Conservation (phyloP, 768 basidiomycete genomes). For the Cystoderma amianthinum region DNA sequence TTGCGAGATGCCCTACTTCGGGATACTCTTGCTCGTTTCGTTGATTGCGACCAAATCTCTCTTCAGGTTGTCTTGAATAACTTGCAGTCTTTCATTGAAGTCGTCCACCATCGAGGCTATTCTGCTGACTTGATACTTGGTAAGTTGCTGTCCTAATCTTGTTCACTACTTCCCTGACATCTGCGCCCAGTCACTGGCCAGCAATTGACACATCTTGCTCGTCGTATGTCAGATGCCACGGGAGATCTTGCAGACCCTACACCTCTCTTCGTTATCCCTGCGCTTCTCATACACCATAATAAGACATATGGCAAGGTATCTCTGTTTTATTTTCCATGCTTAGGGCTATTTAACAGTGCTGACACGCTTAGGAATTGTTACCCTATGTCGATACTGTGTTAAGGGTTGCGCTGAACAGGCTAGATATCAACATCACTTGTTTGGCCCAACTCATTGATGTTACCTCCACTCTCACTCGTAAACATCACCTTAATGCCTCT, state of each 20-base stretch:
- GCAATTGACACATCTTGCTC: constrained; percentile 43
- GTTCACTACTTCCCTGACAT: constrained; percentile 4
- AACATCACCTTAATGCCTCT: constrained; percentile 17
- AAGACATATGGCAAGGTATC: constrained; percentile 31
- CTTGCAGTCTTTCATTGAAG: constrained; percentile 47
- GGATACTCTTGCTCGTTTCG: constrained; percentile 40
- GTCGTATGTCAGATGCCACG: constrained; percentile 51
- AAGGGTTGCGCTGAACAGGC: constrained; percentile 43
- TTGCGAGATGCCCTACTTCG: constrained; percentile 48
- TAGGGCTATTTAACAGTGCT: constrained; percentile 2
- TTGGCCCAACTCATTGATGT: constrained; percentile 43
- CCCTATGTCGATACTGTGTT: constrained; percentile 54
- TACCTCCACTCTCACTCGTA: constrained; percentile 36
- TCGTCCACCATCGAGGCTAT: constrained; percentile 48
- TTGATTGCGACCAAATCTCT: constrained; percentile 41
- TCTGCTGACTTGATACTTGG: constrained; percentile 52
- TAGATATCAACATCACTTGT: constrained; percentile 32
- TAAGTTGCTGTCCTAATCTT: constrained; percentile 12
- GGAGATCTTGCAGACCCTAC: constrained; percentile 46
- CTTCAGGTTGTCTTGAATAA: constrained; percentile 54
- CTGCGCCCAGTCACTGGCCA: constrained; percentile 43
- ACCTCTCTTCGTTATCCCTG: constrained; percentile 43
- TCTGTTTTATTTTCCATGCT: constrained; percentile 32
- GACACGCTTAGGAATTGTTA: constrained; percentile 45
- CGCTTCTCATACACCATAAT: constrained; percentile 53